A percentile compares a stretch with the other conserved stretches of the same genome.
phyloP scores from a whole-genome alignment of 2,329 filamentous ascomycete genomes.

The Pseudogymnoascus sp. region DNA sequence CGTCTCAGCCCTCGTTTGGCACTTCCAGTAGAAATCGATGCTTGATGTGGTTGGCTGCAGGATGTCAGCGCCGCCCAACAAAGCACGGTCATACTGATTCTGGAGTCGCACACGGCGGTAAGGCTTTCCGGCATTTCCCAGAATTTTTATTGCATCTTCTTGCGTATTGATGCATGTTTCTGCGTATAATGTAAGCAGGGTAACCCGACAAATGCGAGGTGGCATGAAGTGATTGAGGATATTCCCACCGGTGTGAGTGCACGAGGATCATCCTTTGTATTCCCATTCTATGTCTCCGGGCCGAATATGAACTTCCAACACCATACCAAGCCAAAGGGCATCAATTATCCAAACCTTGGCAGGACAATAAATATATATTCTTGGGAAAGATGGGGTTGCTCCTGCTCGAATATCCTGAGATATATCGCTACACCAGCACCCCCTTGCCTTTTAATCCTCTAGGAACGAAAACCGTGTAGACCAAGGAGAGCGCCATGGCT shows the following conservation, averaged over 20 bases:
- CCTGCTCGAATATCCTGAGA: background rate
- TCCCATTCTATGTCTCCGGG: background rate
- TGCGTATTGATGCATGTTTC: background rate
- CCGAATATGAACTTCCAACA: background rate
- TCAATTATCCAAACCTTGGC: background rate
- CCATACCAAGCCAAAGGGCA: background rate
- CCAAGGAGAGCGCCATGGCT: background rate
- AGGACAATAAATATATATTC: background rate
- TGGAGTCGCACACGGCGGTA: background rate
- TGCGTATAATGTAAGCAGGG: background rate
- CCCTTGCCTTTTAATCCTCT: background rate
- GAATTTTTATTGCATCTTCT: background rate
- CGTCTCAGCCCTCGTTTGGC: constrained; percentile 4
- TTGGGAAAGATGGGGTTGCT: background rate
- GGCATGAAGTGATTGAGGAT: background rate
- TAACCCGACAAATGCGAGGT: background rate
- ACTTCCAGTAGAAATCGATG: background rate
- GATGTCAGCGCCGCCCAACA: background rate
- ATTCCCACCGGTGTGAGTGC: background rate
- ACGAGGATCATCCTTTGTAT: background rate
- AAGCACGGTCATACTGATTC: background rate
- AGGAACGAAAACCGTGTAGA: background rate
- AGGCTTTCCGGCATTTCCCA: background rate
- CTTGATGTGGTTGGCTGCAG: background rate
- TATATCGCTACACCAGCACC: background rate